Evolutionary conservation across 2,329 filamentous ascomycete genomes (phyloP).

Genomic region (Calonectria naviculata): DNA sequence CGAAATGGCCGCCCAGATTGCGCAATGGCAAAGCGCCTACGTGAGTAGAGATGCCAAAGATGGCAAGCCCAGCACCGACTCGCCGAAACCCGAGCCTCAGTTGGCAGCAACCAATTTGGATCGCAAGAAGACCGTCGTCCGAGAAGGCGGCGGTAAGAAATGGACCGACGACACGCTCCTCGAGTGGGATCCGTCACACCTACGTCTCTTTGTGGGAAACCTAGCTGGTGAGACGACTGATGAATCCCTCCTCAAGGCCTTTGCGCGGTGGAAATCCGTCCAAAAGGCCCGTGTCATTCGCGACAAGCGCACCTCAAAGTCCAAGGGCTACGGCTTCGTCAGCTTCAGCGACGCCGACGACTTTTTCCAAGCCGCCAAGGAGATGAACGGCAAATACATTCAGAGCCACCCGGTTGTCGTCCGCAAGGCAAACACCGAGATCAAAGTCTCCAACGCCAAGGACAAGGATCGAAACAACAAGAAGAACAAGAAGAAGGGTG

Average conservation of each 20-base stretch:
- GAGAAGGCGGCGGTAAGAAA: conserved; percentile 88
- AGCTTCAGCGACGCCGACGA: conserved; percentile 96
- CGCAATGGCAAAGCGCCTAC: conserved; percentile 95
- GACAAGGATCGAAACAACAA: conserved; percentile 61
- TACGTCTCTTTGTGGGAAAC: conserved; percentile 96
- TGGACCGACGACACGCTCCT: conserved; percentile 92
- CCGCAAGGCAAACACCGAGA: conserved; percentile 90
- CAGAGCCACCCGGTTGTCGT: conserved; percentile 94
- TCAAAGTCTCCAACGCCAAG: conserved; percentile 79
- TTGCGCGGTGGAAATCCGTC: conserved; percentile 86
- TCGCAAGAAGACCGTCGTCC: conserved; percentile 87
- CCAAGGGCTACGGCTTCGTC: conserved; percentile 96
- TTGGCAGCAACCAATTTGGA: conserved; percentile 58
- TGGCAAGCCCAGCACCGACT: conserved; percentile 47
- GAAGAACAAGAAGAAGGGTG: conserved; percentile 50
- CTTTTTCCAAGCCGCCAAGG: conserved; percentile 94
- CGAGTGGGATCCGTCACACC: conserved; percentile 96
- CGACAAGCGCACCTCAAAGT: conserved; percentile 96
- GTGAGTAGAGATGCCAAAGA: conserved; percentile 68
- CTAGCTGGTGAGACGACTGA: conserved; percentile 97
- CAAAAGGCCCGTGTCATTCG: conserved; percentile 94
- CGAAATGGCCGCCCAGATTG: conserved; percentile 90
- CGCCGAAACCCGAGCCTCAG: conserved; percentile 49
- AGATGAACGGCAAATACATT: conserved; percentile 99
- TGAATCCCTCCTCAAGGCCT: conserved; percentile 94